Evolutionary conservation across 306 rosid species (phyloP), one percentile per base, ranked within the genome.

Genomic region (Bauhinia variegata): DNA sequence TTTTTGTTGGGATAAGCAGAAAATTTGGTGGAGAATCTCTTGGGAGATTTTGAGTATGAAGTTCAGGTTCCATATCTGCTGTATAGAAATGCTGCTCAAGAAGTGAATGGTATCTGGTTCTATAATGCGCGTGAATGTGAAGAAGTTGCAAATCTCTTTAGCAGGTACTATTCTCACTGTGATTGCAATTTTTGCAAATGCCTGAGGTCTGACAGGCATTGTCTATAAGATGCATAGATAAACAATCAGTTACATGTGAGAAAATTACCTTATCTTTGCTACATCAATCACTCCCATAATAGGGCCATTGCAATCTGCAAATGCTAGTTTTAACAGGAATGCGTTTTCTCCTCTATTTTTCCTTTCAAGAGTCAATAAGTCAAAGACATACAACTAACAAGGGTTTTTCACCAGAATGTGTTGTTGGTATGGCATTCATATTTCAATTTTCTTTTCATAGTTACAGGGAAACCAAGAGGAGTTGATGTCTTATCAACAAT

Each of bases 71-170:
- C 88, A 19, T 84, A 84, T 80, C 76, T 84, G 38, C 77, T 84
- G 4, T 84, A 84, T 75, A 79, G 86, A 84, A 84, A 84, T 72
- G 86, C 88, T 42, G 80, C 77, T 52, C 88, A 84, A 78, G 88
- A 84, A 80, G 88, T 84, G 75, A 84, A 80, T 68, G 84, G 88
- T n/a, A 84, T 84, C 57, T 84, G 88, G 88, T 84, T 84, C 66
- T 84, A 84, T 44, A 72, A 84, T 68, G 64, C 83, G 2, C 88
- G 81, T 0, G 88, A 84, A 64, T 84, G 88, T 59, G 84, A 84
- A 78, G 88, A 84, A 73, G 86, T 80, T 70, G 88, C 86, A 18
- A 80, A 75, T 84, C 88, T 84, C 56, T 80, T 84, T 64, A 80
- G 65, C 88, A 84, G 88, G 88, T 84, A 84, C 41, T 49, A 34